Conservation (phyloP, 2,329 filamentous ascomycete species). For the Botrytis byssoidea region DNA sequence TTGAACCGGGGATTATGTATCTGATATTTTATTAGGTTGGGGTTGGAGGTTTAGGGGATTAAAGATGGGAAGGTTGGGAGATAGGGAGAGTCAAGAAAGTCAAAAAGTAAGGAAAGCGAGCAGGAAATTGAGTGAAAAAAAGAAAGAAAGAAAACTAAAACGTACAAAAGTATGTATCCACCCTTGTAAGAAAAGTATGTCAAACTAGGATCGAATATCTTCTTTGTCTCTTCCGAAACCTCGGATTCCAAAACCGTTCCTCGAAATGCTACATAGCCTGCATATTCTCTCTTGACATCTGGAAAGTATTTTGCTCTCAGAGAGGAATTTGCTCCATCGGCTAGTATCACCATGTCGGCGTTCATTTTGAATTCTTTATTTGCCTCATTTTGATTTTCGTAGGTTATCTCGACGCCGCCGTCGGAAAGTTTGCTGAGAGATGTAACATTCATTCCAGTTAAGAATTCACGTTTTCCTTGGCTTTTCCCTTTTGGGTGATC, state of each 20-base stretch:
- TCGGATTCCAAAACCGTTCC: slow-evolving; percentile 45
- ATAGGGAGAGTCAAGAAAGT: background rate
- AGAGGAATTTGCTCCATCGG: slow-evolving; percentile 30
- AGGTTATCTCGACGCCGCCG: slow-evolving; percentile 7
- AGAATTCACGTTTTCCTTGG: background rate
- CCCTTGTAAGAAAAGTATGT: slow-evolving; percentile 45
- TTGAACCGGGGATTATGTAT: slow-evolving; percentile 45
- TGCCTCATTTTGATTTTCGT: background rate
- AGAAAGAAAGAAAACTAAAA: background rate
- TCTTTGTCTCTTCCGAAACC: slow-evolving; percentile 39
- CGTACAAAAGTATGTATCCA: slow-evolving; percentile 41
- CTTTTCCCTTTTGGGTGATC: background rate
- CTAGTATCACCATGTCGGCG: slow-evolving; percentile 28
- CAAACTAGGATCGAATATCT: slow-evolving; percentile 42
- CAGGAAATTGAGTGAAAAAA: background rate
- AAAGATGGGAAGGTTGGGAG: background rate
- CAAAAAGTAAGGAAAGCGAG: background rate
- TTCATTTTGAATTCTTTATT: slow-evolving; percentile 6
- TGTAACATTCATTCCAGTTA: background rate
- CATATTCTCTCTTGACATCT: slow-evolving; percentile 28
- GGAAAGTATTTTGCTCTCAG: slow-evolving; percentile 24
- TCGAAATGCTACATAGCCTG: slow-evolving; percentile 37
- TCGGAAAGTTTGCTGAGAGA: background rate
- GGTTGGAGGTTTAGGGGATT: background rate
- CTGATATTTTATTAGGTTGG: background rate